Percentiles rank a stretch among this genome's conserved stretches.
These are phyloP conservation scores for Apiospora kogelbergensis DNA, from an alignment of 2,329 filamentous ascomycete genomes.

Conservation along the genomic window DNA sequence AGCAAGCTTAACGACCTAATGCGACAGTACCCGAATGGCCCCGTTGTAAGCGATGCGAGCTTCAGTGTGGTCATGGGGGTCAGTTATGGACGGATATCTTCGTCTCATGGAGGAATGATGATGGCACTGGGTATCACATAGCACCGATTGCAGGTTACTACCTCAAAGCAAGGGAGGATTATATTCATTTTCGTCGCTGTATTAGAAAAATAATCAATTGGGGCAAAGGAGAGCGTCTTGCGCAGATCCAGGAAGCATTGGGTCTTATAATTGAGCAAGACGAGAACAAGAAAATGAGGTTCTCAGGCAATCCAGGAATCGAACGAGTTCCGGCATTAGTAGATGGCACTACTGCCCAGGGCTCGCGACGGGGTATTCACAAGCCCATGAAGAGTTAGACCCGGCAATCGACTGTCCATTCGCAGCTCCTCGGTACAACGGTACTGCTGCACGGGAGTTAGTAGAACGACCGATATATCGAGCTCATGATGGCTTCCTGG, in stretches of 20 bases:
- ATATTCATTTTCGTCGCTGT: not conserved
- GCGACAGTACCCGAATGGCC: not conserved
- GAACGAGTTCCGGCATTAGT: not conserved
- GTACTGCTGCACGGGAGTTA: too few species aligned
- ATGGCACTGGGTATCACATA: not conserved
- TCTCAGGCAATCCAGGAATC: too few species aligned
- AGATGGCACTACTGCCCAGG: not conserved
- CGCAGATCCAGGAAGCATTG: not conserved
- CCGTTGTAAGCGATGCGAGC: not conserved
- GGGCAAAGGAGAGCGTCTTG: not conserved
- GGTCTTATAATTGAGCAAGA: not conserved
- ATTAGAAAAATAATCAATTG: not conserved
- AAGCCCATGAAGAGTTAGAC: too few species aligned
- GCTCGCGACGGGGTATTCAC: too few species aligned
- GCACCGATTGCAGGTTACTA: not conserved
- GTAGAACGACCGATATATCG: too few species aligned
- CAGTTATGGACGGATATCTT: not conserved
- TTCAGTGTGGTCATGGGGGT: not conserved
- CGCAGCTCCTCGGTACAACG: too few species aligned
- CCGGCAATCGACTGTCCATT: too few species aligned
- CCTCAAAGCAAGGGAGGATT: not conserved
- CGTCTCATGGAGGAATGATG: not conserved
- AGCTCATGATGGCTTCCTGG: too few species aligned
- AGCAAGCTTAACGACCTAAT: not conserved
- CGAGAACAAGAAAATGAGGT: not conserved